Evolutionary conservation across 371 early-diverging fungal genomes (phyloP), one percentile per base, ranked within the genome.

Genomic region (Mortierella sp.): DNA sequence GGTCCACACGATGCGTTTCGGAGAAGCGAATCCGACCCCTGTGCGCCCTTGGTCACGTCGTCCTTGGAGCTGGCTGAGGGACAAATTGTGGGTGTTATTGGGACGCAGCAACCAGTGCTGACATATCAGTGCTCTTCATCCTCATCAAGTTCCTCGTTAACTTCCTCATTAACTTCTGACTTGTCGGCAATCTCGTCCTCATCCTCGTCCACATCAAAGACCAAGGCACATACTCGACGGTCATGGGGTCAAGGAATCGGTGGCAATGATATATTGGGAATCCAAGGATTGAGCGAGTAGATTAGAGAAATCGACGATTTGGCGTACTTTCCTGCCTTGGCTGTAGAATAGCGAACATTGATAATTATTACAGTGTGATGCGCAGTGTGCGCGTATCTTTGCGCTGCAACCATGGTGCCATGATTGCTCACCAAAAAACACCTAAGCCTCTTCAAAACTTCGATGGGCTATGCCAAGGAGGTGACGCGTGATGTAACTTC

Each of bases 211-310:
- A n/a, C 7, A 44, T 64, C 71, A n/a, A 72, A 57, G 14, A 66
- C 67, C 59, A 72, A 72, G 50, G 66, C 66, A 7, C 72, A 72
- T 53, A 72, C 72, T 9, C 44, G 72, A 24, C 56, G 72, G 46
- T 72, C 72, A 8, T 72, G 72, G 72, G 72, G 72, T 2, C 61
- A 66, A 50, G 72, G 72, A 0, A 72, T 72, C 48, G 72, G 72
- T 9, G 72, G 72, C 17, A 61, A 39, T 23, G 72, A 72, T 34
- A 72, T 72, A 37, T 42, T 46, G 27, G 72, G 72, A 12, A 51
- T 72, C 9, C 72, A 72, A 47, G 72, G 72, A 52, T 30, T 72
- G 34, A n/a, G 44, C 9, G 60, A 60, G 24, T 60, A 51, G 31
- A 32, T 46, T 30, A 4, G 4, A 27, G 34, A 34, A 23, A 17